Evolutionary conservation across 306 rosid genomes (phyloP), one percentile per base, ranked within the genome.

Genomic region (Arachis hypogaea): DNA sequence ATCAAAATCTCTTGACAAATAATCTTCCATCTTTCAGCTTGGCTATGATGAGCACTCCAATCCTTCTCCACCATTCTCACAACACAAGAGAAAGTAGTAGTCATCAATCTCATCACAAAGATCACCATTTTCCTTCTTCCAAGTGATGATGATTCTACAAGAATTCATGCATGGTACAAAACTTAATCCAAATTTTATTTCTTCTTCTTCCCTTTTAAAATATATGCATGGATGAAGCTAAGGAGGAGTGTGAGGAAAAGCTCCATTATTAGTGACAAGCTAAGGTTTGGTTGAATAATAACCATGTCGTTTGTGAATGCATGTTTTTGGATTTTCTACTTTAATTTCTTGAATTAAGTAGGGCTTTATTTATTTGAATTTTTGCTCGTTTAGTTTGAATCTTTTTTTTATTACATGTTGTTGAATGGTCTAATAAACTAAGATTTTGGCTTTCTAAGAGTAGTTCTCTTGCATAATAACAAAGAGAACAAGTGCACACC

Each of bases 111-210:
- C 79, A 71, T 22, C 79, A 71, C 50, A 78, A 86, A 64, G 79
- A 83, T 36, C 70, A 63, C 49, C 86, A 69, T 38, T 86, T 86
- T 76, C 81, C 75, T 52, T 76, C 75, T 52, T 76, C 84, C 14
- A 82, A 76, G 76, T 90, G 83, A 85, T 71, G 28, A 22, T 22
- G 28, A 22, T 22, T 22, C 28, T 22, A 54, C 71, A 72, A 45
- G 58, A 72, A 30, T 0, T 33, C 38, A 33, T 33, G 38, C 38
- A 50, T 42, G 40, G 28, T 41, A 80, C 60, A 73, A 68, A 68
- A 57, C 68, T 59, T 65, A 30, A 57, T 50, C 43, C 51, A 22
- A 59, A 46, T 29, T 73, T 46, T 46, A 46, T 49, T 10, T 49
- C 4, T 5, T 10, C 11, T 49, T 1, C 3, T 7, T 46, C n/a